Percentiles rank a stretch among this genome's conserved stretches.
Conservation (phyloP, 2,329 filamentous ascomycete species). For the Verticillium dahliae region DNA sequence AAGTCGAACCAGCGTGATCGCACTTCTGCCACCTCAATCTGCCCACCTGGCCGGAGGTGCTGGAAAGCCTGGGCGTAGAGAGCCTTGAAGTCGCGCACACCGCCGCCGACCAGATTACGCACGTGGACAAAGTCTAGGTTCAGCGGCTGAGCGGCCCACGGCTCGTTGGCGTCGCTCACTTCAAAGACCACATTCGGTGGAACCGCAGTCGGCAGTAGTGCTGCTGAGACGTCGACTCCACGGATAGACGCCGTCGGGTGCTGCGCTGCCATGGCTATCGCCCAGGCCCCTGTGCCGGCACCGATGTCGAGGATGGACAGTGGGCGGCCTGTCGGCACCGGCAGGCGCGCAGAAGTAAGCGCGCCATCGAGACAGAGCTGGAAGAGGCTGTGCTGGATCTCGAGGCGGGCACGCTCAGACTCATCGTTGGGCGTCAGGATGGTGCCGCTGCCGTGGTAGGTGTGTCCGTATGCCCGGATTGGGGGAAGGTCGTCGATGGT, state of each 20-base stretch:
- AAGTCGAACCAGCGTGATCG: slow-evolving; percentile 32
- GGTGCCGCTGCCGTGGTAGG: slow-evolving; percentile 27
- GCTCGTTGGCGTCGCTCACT: slow-evolving; percentile 50
- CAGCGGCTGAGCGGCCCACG: slow-evolving; percentile 22
- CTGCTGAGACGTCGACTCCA: slow-evolving; percentile 32
- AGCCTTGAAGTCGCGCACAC: slow-evolving; percentile 32
- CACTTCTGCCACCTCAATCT: slow-evolving; percentile 37
- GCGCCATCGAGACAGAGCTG: slow-evolving; percentile 24
- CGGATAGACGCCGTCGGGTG: slow-evolving; percentile 32
- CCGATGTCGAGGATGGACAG: slow-evolving; percentile 33
- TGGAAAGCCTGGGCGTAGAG: slow-evolving; percentile 27
- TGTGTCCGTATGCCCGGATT: slow-evolving; percentile 25
- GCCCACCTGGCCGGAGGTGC: slow-evolving; percentile 35
- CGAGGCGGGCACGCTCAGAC: slow-evolving; percentile 22
- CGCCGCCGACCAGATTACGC: slow-evolving; percentile 35
- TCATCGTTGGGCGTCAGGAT: slow-evolving; percentile 26
- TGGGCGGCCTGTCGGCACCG: slow-evolving; percentile 9
- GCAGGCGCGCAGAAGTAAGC: slow-evolving; percentile 22
- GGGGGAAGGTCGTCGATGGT: slow-evolving; percentile 21
- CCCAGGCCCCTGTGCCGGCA: slow-evolving; percentile 35
- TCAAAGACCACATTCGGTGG: slow-evolving; percentile 54
- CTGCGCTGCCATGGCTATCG: slow-evolving; percentile 31
- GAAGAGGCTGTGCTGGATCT: slow-evolving; percentile 26
- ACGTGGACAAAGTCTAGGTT: slow-evolving; percentile 35
- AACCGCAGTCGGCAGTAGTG: slow-evolving; percentile 34